phyloP scores from a whole-genome alignment of 805 yeast species.

The Blastobotrys terrestris region DNA sequence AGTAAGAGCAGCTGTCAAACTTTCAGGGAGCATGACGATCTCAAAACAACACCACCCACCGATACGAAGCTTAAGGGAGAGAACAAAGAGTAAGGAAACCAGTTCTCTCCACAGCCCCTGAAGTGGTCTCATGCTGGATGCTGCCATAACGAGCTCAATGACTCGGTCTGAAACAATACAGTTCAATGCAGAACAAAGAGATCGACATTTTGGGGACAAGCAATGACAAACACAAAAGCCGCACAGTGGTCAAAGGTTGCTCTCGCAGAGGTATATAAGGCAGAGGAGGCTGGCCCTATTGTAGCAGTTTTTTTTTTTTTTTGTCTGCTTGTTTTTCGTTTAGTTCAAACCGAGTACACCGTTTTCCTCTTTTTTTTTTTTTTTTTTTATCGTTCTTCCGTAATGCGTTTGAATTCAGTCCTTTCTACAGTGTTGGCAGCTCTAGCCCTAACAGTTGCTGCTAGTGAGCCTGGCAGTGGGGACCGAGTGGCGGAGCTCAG shows the following conservation, averaged over 20 bases:
- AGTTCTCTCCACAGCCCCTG: neutral
- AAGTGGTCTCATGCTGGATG: neutral
- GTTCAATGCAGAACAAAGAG: neutral
- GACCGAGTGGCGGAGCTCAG: constrained; percentile 8
- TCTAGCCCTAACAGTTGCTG: neutral
- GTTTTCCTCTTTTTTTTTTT: too few relatives aligned
- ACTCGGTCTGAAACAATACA: neutral
- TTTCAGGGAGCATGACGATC: too few relatives aligned
- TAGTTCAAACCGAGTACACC: too few relatives aligned
- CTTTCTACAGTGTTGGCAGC: neutral
- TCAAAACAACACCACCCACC: too few relatives aligned
- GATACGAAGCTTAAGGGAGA: neutral
- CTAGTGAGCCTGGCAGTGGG: neutral
- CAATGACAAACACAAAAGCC: neutral
- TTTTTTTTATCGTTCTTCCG: neutral
- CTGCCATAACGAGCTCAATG: neutral
- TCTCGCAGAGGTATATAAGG: neutral
- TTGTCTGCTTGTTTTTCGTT: neutral
- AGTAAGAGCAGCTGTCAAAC: too few relatives aligned
- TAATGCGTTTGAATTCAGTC: neutral
- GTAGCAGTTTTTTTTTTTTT: too few relatives aligned
- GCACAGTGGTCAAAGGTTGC: neutral
- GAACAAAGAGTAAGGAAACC: neutral
- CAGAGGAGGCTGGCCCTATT: too few relatives aligned
- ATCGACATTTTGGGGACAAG: neutral